A percentile compares a stretch with the other conserved stretches of the same genome.
phyloP scores from a whole-genome alignment of 169 alveolate species.

The Pseudocohnilembus persalinus region DNA sequence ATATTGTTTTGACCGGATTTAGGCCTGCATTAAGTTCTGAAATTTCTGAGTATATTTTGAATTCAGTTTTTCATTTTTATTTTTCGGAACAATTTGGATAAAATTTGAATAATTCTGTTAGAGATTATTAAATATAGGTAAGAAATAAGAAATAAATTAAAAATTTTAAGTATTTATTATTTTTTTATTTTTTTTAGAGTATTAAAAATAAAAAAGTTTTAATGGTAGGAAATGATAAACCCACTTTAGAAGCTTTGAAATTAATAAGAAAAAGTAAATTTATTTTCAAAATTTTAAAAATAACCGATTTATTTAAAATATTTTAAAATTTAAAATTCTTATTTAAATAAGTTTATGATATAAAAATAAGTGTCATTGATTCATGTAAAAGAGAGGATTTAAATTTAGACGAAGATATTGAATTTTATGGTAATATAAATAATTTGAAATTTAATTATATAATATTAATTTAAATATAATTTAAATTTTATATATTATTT shows the following conservation, averaged over 20 bases:
- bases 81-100: neutral
- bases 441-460: too few relatives aligned
- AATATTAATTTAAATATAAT: too few relatives aligned
- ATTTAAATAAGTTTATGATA: neutral
- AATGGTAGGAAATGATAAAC: neutral
- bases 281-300: too few relatives aligned
- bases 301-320: neutral
- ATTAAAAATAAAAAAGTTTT: too few relatives aligned
- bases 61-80: neutral
- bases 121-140: neutral
- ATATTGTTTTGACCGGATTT: too few relatives aligned
- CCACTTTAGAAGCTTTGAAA: neutral
- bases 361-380: neutral
- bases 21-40: too few relatives aligned
- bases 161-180: too few relatives aligned
- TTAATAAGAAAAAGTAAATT: neutral
- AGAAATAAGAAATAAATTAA: neutral
- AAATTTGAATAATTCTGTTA: neutral
- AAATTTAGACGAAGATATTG: neutral
- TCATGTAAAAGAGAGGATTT: neutral
- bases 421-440: neutral
- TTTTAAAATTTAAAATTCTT: too few relatives aligned
- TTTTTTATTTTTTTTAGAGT: neutral
- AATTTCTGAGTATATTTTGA: neutral
- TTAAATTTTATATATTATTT: too few relatives aligned